Percentiles rank a stretch among this genome's conserved stretches.
Evolutionary conservation across 441 rosid genomes (phyloP).

Genomic region (Aquilaria agallochum): DNA sequence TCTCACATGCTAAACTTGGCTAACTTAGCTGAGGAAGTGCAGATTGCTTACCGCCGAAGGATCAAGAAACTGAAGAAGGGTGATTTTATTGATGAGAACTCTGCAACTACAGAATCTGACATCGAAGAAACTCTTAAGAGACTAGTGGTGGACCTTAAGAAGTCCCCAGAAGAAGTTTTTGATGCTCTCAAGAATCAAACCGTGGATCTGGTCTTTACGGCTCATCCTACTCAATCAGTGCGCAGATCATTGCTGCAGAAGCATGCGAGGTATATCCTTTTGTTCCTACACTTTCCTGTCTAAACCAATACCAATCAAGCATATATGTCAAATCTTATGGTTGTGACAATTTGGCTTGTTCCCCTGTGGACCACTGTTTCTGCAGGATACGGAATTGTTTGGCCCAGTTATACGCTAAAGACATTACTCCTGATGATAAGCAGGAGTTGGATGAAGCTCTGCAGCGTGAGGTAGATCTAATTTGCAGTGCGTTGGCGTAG

Average conservation of each 20-base stretch:
- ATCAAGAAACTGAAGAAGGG: constrained; percentile 85
- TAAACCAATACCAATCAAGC: background rate
- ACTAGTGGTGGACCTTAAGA: constrained; percentile 70
- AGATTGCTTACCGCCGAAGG: constrained; percentile 80
- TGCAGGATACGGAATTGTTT: constrained; percentile 77
- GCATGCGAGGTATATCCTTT: constrained; percentile 64
- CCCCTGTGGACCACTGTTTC: constrained; percentile 1
- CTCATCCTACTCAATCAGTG: constrained; percentile 96
- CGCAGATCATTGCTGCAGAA: constrained; percentile 95
- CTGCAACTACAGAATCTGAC: constrained; percentile 91
- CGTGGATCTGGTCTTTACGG: constrained; percentile 96
- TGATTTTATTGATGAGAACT: constrained; percentile 79
- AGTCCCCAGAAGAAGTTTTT: constrained; percentile 87
- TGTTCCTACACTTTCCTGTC: background rate
- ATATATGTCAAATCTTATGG: background rate
- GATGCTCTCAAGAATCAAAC: constrained; percentile 96
- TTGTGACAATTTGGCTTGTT: constrained; percentile 11
- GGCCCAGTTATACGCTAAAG: constrained; percentile 82
- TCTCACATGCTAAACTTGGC: constrained; percentile 96
- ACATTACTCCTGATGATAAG: constrained; percentile 92
- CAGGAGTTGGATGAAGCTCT: constrained; percentile 96
- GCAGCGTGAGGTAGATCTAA: constrained; percentile 68
- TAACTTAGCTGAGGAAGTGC: constrained; percentile 93
- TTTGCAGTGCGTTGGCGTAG: background rate
- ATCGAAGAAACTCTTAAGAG: constrained; percentile 85